Conservation (phyloP, 352 stramenopile genomes). For the Phytophthora hibernalis region DNA sequence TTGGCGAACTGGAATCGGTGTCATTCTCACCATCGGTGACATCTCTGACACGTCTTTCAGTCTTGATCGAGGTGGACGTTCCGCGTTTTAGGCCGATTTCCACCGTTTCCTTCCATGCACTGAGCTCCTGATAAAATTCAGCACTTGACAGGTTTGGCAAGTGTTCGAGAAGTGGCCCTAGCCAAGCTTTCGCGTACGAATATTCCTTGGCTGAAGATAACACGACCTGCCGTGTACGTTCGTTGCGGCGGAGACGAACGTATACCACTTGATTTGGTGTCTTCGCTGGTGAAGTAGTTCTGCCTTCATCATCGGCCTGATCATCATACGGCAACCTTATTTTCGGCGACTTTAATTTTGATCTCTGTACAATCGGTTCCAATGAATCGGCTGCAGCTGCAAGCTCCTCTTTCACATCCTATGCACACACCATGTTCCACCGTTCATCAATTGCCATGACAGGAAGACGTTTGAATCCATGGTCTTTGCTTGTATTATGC, state of each 20-base stretch:
- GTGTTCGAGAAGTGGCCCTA: slow-evolving; percentile 19
- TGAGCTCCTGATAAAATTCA: slow-evolving; percentile 18
- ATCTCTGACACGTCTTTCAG: not conserved
- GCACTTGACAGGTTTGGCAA: slow-evolving; percentile 12
- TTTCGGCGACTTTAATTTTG: slow-evolving; percentile 14
- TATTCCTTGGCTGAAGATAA: slow-evolving; percentile 16
- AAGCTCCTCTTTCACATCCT: not conserved
- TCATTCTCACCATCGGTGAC: not conserved
- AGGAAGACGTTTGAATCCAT: not conserved
- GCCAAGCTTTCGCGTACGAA: slow-evolving; percentile 10
- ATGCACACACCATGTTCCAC: not conserved
- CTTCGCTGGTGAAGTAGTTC: not conserved
- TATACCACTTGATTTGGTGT: slow-evolving; percentile 12
- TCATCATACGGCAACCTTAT: slow-evolving; percentile 4
- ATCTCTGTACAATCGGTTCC: not conserved
- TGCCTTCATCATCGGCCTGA: not conserved
- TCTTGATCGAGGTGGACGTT: not conserved
- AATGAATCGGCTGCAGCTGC: not conserved
- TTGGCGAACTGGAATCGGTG: not conserved
- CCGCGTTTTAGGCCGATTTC: not conserved
- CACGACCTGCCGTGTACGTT: slow-evolving; percentile 17
- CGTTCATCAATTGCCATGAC: not conserved
- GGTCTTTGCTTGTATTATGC: not conserved
- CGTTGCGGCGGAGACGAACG: slow-evolving; percentile 7
- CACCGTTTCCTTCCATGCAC: slow-evolving; percentile 15